Evolutionary conservation across 306 rosid species (phyloP).

Genomic region (Malus sieversii): DNA sequence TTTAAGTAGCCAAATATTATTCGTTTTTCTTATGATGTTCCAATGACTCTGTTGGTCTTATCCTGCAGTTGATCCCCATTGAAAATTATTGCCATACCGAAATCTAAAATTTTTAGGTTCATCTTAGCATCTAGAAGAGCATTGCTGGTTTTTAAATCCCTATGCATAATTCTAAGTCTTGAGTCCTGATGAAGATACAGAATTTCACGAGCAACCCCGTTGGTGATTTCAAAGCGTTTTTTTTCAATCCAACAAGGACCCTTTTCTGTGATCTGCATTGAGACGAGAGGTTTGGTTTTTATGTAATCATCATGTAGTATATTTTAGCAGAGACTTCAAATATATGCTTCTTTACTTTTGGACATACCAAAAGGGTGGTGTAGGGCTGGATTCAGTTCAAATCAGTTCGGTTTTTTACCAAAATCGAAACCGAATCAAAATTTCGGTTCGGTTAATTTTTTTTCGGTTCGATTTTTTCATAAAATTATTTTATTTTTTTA

Average conservation of each 20-base stretch:
- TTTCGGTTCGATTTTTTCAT: too few relatives aligned
- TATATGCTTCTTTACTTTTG: not conserved
- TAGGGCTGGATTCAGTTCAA: too few relatives aligned
- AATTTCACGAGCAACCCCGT: slow-evolving; percentile 40
- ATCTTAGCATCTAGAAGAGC: slow-evolving; percentile 34
- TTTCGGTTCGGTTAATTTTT: too few relatives aligned
- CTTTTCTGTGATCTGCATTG: slow-evolving; percentile 24
- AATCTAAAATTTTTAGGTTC: slow-evolving; percentile 56
- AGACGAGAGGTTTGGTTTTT: not conserved
- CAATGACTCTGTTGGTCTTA: slow-evolving; percentile 36
- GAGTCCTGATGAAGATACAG: slow-evolving; percentile 59
- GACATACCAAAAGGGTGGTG: slow-evolving; percentile 29
- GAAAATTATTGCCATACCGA: slow-evolving; percentile 65
- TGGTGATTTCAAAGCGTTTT: slow-evolving; percentile 30
- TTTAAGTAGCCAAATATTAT: too few relatives aligned
- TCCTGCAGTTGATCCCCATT: slow-evolving; percentile 34
- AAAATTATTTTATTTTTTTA: too few relatives aligned
- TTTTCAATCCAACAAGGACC: slow-evolving; percentile 34
- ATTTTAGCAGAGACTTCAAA: not conserved
- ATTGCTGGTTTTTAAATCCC: slow-evolving; percentile 52
- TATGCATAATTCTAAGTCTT: slow-evolving; percentile 44
- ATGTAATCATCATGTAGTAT: not conserved
- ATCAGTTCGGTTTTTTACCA: too few relatives aligned
- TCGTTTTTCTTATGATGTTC: slow-evolving; percentile 46
- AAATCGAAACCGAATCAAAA: too few relatives aligned